Evolutionary conservation across 2,329 filamentous ascomycete species (phyloP), one percentile per base, ranked within the genome.

Genomic region (Bipolaris victoriae): DNA sequence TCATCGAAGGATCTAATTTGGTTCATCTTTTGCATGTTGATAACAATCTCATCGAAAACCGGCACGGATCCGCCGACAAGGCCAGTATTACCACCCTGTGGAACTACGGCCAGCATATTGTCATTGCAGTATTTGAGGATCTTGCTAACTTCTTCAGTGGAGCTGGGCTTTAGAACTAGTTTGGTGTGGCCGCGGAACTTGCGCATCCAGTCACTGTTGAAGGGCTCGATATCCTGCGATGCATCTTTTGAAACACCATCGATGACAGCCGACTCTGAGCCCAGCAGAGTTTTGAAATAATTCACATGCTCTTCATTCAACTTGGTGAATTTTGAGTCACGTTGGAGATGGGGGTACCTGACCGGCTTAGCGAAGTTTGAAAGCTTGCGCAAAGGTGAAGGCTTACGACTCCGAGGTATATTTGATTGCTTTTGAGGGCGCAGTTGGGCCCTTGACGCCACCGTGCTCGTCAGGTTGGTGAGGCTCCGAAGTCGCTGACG

Each of bases 151-250:
- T 99, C 89, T 69, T 94, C 88, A 0, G 91, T 94, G 15, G 86
- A 90, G 49, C 84, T 86, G 10, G 95, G 95, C 79, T 92, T 96
- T 61, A 99, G 80, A 4, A 98, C 92, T 24, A 99, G 81, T 71
- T 88, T 87, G 60, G 91, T 88, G 78, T 97, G 92, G 29, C 95
- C 96, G 60, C 91, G 88, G 81, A 97, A 99, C 80, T 99, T 99
- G 78, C 91, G 89, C 93, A 99, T 97, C 95, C 96, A 99, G 80
- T 99, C 95, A 74, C 88, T 87, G 78, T 99, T 99, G 84, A 92
- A 99, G 7, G 90, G 86, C 74, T 95, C 91, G 64, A 98, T 84
- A 73, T 98, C 95, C 68, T 91, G 90, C 2, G 83, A 80, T 13
- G 87, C 87, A 76, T 93, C 87, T 65, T 86, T 78, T 3, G 87